phyloP scores from a whole-genome alignment of 305 asterid genomes.

The Rubia balearica region DNA sequence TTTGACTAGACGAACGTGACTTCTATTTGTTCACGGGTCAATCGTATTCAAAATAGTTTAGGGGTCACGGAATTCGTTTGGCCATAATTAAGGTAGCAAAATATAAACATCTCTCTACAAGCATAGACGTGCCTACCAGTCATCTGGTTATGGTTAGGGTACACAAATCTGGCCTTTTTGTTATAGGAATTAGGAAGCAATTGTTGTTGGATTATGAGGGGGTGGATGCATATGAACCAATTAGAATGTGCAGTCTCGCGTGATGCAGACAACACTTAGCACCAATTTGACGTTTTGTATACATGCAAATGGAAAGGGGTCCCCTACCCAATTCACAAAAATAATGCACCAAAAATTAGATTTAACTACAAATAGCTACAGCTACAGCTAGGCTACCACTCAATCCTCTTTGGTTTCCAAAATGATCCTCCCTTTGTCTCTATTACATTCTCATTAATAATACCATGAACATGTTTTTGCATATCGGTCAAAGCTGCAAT shows the following conservation, averaged over 20 bases:
- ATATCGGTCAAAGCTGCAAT: conserved; percentile 21
- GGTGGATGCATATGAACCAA: background rate
- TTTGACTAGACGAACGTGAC: too few relatives aligned
- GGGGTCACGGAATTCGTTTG: too few relatives aligned
- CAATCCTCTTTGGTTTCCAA: conserved; percentile 22
- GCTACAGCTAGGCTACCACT: too few relatives aligned
- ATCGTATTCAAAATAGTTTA: too few relatives aligned
- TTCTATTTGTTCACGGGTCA: too few relatives aligned
- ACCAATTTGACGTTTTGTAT: conserved; percentile 5
- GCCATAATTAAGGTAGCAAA: too few relatives aligned
- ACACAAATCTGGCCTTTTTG: background rate
- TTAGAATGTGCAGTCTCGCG: conserved; percentile 14
- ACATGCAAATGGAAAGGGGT: background rate
- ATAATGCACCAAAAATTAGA: background rate
- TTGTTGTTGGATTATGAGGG: background rate
- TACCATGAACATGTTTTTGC: conserved; percentile 22
- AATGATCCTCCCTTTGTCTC: conserved; percentile 29
- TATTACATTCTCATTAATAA: background rate
- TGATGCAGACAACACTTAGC: conserved; percentile 3
- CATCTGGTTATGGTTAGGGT: too few relatives aligned
- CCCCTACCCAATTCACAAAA: background rate
- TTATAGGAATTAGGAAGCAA: background rate
- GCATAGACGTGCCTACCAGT: background rate
- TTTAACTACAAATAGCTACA: background rate
- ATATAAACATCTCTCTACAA: too few relatives aligned